These are phyloP conservation scores for Fremontodendron californicum DNA, from an alignment of 345 rosid species.

Conservation along the genomic window DNA sequence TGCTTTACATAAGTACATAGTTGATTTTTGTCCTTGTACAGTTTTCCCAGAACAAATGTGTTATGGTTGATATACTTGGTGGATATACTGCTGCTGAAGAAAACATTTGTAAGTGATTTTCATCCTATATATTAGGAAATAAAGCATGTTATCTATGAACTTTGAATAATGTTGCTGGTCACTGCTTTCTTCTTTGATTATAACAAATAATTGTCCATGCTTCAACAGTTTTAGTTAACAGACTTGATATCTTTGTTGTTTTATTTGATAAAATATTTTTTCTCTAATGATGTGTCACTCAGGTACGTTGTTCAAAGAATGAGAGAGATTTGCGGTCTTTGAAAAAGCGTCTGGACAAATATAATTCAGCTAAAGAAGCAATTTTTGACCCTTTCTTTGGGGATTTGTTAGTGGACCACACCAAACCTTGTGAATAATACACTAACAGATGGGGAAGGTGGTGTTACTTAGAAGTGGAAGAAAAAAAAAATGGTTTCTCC, in stretches of 20 bases:
- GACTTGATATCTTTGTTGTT: background rate
- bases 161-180: background rate
- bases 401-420: conserved; percentile 39
- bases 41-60: conserved; percentile 86
- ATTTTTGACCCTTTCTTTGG: conserved; percentile 67
- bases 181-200: background rate
- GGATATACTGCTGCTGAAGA: conserved; percentile 74
- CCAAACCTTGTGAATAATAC: conserved; percentile 10
- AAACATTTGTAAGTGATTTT: conserved; percentile 71
- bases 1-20: background rate
- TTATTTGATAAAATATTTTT: background rate
- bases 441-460: background rate
- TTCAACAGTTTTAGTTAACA: background rate
- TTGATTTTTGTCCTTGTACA: conserved; percentile 32
- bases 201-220: background rate
- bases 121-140: background rate
- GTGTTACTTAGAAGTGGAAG: background rate
- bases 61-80: conserved; percentile 84
- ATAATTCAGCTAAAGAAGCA: conserved; percentile 73
- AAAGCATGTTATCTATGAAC: background rate
- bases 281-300: background rate
- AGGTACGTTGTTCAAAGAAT: conserved; percentile 69
- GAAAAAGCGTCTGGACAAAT: conserved; percentile 76
- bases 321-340: conserved; percentile 73
- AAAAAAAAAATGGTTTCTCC: background rate